phyloP scores from a whole-genome alignment of 139 green algal species.

The Pseudopediastrum boryanum region DNA sequence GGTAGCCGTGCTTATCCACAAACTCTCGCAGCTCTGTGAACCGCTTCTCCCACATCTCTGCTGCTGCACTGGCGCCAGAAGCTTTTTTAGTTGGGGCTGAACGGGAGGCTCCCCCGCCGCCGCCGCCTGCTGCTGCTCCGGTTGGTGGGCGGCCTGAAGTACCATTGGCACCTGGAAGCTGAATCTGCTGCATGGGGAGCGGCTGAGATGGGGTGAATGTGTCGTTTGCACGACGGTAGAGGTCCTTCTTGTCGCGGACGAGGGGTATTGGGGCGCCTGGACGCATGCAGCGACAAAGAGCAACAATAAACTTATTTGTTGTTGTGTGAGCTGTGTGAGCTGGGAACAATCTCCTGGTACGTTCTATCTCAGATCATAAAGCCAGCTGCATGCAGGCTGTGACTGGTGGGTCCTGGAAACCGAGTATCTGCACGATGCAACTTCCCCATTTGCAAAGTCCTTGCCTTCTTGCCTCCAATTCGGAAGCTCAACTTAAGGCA shows the following conservation, averaged over 20 bases:
- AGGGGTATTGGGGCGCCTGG: neutral
- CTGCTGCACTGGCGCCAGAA: neutral
- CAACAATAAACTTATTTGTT: neutral
- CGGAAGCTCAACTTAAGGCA: no score
- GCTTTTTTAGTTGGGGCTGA: neutral
- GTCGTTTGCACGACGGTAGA: neutral
- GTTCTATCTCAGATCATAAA: no score
- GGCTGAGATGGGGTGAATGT: constrained; percentile 10
- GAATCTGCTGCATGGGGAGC: neutral
- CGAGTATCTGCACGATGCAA: no score
- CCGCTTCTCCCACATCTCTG: constrained; percentile 1
- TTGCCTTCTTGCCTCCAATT: no score
- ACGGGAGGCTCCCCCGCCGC: constrained; percentile 5
- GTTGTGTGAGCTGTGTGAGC: constrained; percentile 6
- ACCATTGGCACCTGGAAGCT: neutral
- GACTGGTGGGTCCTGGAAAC: no score
- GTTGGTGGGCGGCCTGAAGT: neutral
- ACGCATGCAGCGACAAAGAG: neutral
- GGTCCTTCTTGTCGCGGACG: neutral
- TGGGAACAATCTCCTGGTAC: no score
- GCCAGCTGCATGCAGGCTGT: no score
- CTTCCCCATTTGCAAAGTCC: no score
- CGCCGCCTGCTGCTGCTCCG: neutral
- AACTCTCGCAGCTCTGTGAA: constrained; percentile 24
- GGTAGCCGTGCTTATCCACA: constrained; percentile 30